Conservation (phyloP, 1,284 basidiomycete species). For the Heterobasidion occidentale region DNA sequence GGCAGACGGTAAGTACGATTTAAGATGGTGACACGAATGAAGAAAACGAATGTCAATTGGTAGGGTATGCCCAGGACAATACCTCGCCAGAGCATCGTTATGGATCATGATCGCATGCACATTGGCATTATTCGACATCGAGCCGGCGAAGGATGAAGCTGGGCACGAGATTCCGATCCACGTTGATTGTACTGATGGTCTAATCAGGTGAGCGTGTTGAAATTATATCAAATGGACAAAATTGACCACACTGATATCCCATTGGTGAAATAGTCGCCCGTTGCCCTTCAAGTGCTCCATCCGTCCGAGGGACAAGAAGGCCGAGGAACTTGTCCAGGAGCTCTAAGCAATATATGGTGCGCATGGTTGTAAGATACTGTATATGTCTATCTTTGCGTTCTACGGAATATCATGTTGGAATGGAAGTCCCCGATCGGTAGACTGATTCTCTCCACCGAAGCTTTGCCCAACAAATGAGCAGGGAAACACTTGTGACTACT, state of each 20-base stretch:
- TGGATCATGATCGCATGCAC: conserved; percentile 6
- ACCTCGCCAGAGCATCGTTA: conserved; percentile 11
- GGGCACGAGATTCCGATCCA: background rate
- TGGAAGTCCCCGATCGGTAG: too few species aligned
- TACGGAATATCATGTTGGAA: too few species aligned
- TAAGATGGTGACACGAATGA: background rate
- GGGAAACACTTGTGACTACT: too few species aligned
- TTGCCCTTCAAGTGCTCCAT: background rate
- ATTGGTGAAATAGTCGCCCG: background rate
- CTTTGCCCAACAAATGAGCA: too few species aligned
- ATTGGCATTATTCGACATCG: conserved; percentile 5
- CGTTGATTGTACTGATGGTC: background rate
- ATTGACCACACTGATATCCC: too few species aligned
- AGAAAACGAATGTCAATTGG: background rate
- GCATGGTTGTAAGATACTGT: too few species aligned
- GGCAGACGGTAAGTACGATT: conserved; percentile 2
- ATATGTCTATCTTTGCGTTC: too few species aligned
- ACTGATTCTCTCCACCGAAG: too few species aligned
- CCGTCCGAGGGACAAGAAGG: background rate
- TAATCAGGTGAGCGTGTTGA: background rate
- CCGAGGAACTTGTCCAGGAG: background rate
- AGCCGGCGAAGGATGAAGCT: background rate
- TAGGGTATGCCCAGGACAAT: conserved; percentile 11
- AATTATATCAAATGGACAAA: too few species aligned
- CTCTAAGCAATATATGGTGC: too few species aligned